Base-by-base conservation (phyloP, 2,329 filamentous ascomycete species). In the Allantophomopsis lycopodina region DNA sequence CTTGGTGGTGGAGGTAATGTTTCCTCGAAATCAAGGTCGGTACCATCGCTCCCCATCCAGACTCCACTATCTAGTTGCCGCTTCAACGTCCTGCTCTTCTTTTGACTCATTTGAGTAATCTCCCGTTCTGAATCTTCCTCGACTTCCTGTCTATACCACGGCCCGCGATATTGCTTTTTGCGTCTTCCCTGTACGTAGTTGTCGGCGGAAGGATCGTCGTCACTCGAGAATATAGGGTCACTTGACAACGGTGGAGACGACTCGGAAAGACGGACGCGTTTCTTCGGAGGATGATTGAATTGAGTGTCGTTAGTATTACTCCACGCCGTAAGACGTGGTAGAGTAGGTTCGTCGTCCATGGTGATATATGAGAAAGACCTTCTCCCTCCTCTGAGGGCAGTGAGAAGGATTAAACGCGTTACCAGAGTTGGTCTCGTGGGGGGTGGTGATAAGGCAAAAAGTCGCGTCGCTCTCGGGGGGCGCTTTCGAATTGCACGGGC, bases 211-310 rank as follows among this genome's bases (percentile, higher is more conserved):
- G 76, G 75, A 42, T 83, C 79, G 50, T 83, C 79, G 43, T 85
- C 80, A 54, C 76, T 79, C 4, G 78, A 83, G 57, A 85, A 85
- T 18, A 83, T 56, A 37, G 76, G 69, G 50, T 85, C 80, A 52
- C 80, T 83, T 15, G 78, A 83, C 46, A 70, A 60, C 31, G 62
- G 47, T 36, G 50, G 51, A 21, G 56, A 48, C n/a, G 53, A 55
- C 14, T 53, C 41, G 35, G 21, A 45, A 37, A 46, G 48, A 45
- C 58, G 56, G 28, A 54, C 52, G 43, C 63, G 64, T 54, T 68
- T 67, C 43, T 60, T 53, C n/a, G 56, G 31, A 13, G 35, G 15
- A 30, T 16, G 41, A 37, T 36, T 38, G 42, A 30, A 42, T 44
- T 5, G 46, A 41, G 21, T 47, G 49, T 39, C 14, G 14, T 43